Conservation (phyloP, 768 basidiomycete species). For the Naganishia vishniacii region DNA sequence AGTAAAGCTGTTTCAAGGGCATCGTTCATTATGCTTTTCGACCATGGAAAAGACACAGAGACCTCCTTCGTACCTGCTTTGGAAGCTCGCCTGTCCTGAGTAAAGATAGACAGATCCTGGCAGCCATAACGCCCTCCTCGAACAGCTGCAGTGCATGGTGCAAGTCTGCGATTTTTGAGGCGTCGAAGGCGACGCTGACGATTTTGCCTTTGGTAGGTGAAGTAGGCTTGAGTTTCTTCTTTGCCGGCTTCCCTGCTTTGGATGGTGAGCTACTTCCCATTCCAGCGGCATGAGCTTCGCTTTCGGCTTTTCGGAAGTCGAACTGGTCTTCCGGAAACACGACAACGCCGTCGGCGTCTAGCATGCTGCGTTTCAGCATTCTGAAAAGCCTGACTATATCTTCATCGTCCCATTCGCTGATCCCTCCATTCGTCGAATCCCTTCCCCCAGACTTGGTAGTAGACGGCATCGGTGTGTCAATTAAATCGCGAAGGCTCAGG, state of each 20-base stretch:
- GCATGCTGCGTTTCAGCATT: conserved; percentile 71
- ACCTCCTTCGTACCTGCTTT: conserved; percentile 63
- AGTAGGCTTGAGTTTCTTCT: conserved; percentile 22
- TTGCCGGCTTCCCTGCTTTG: conserved; percentile 30
- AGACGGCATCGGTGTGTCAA: background rate
- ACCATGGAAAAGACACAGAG: background rate
- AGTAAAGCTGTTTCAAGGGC: conserved; percentile 63
- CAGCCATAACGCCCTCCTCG: conserved; percentile 62
- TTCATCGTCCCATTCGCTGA: conserved; percentile 64
- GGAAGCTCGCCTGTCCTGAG: conserved; percentile 72
- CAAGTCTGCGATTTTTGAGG: conserved; percentile 41
- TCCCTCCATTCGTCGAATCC: conserved; percentile 40
- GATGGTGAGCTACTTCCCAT: conserved; percentile 5
- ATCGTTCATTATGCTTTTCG: too few relatives aligned
- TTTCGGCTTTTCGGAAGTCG: conserved; percentile 31
- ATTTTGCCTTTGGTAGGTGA: conserved; percentile 40
- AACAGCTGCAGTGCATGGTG: conserved; percentile 57
- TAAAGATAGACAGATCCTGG: conserved; percentile 73
- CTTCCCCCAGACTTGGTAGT: background rate
- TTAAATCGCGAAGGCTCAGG: background rate
- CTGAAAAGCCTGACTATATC: conserved; percentile 65
- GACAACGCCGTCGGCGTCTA: conserved; percentile 67
- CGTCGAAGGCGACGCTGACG: conserved; percentile 34
- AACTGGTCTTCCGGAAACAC: conserved; percentile 59
- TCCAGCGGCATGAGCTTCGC: conserved; percentile 8